Percentiles rank a stretch among this genome's conserved stretches.
These are phyloP conservation scores for Dendrobium officinale DNA, from an alignment of 106 monocot genomes.

Conservation along the genomic window DNA sequence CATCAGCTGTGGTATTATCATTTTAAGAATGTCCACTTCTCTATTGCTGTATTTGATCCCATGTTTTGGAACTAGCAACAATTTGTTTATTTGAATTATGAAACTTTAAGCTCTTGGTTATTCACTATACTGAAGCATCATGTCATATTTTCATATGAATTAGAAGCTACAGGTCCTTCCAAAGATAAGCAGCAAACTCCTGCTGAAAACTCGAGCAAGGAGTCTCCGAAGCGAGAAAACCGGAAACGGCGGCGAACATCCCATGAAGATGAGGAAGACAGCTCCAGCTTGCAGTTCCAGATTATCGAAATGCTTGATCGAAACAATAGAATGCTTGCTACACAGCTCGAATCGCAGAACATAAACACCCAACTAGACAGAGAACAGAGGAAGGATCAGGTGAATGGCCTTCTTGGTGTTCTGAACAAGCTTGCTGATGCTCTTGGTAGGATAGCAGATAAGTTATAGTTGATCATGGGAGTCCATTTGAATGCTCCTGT, in stretches of 20 bases:
- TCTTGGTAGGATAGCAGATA: constrained; percentile 24
- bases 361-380: constrained; percentile 16
- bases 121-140: no score
- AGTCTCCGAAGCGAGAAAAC: background rate
- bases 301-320: constrained; percentile 17
- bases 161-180: background rate
- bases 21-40: no score
- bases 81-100: no score
- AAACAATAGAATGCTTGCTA: constrained; percentile 22
- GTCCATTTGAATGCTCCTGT: background rate
- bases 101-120: no score
- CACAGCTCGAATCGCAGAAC: constrained; percentile 20
- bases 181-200: constrained; percentile 8
- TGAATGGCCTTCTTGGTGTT: constrained; percentile 5
- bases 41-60: no score
- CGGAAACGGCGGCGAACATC: constrained; percentile 12
- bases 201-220: constrained; percentile 6
- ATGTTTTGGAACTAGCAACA: no score
- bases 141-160: background rate
- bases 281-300: constrained; percentile 6
- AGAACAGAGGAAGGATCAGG: constrained; percentile 24
- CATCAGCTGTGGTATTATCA: no score
- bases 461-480: constrained; percentile 7
- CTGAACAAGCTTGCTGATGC: constrained; percentile 25
- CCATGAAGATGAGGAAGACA: background rate